phyloP scores from a whole-genome alignment of 371 early-diverging fungal species.

The Haplosporangium sp. region DNA sequence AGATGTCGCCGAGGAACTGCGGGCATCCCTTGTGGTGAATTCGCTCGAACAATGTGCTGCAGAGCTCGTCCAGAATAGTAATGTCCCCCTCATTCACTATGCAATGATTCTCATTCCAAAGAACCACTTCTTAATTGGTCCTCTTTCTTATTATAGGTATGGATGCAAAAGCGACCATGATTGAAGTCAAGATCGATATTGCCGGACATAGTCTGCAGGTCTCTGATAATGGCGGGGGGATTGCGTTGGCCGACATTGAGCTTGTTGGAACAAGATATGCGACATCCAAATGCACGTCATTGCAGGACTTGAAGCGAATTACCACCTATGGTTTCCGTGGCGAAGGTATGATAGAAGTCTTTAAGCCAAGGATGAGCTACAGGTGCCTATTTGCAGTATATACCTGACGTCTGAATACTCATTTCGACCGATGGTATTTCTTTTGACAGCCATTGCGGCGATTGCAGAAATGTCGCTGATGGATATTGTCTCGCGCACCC shows the following conservation, averaged over 20 bases:
- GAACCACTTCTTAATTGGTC: not conserved
- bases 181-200: slow-evolving; percentile 61
- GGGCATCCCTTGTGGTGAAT: slow-evolving; percentile 60
- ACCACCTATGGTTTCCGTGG: slow-evolving; percentile 78
- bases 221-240: slow-evolving; percentile 74
- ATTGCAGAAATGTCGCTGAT: slow-evolving; percentile 65
- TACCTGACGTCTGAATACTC: not conserved
- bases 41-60: slow-evolving; percentile 65
- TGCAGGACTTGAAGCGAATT: slow-evolving; percentile 57
- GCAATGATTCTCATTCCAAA: not conserved
- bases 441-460: slow-evolving; percentile 64
- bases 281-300: slow-evolving; percentile 65
- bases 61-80: slow-evolving; percentile 74
- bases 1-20: slow-evolving; percentile 41
- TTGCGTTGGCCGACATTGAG: slow-evolving; percentile 57
- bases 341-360: slow-evolving; percentile 61
- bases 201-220: slow-evolving; percentile 66
- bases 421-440: not conserved
- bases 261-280: slow-evolving; percentile 67
- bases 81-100: not conserved
- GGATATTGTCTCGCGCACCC: slow-evolving; percentile 67
- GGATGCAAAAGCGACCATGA: slow-evolving; percentile 66
- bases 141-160: slow-evolving; percentile 56
- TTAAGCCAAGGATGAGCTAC: not conserved
- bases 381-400: not conserved